Percentiles rank a stretch among this genome's conserved stretches.
phyloP scores from a whole-genome alignment of 345 rosid species.

The Lagerstroemia speciosa region DNA sequence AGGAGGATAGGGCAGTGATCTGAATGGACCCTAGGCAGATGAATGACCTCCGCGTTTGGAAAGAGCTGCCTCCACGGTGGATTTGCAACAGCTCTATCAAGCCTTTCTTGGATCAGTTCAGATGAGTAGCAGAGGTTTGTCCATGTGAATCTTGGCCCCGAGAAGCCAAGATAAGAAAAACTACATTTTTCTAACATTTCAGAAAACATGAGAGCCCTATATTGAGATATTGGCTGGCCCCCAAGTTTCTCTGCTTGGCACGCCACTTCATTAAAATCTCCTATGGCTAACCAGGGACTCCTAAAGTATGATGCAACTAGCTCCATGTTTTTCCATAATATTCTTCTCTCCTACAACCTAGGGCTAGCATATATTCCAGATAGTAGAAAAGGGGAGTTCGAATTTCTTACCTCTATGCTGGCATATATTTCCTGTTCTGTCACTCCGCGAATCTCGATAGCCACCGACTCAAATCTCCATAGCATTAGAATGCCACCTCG shows the following conservation, averaged over 20 bases:
- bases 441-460: not conserved
- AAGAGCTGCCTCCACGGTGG: not conserved
- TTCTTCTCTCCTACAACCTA: not conserved
- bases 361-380: not conserved
- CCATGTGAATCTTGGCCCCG: not conserved
- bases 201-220: not conserved
- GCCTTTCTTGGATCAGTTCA: not conserved
- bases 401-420: not conserved
- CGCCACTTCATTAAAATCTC: not conserved
- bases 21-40: not conserved
- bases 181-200: not conserved
- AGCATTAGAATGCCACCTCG: no score
- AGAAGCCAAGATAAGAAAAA: not conserved
- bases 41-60: not conserved
- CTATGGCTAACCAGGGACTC: not conserved
- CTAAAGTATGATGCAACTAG: not conserved
- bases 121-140: not conserved
- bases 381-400: not conserved
- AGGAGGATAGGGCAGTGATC: not conserved
- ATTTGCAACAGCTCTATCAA: not conserved
- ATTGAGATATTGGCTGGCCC: not conserved
- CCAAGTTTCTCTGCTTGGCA: not conserved
- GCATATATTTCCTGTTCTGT: not conserved
- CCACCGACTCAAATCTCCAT: not conserved
- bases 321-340: not conserved